Evolutionary conservation across 441 rosid genomes (phyloP), one percentile per base, ranked within the genome.

Genomic region (Aleurites moluccanus): DNA sequence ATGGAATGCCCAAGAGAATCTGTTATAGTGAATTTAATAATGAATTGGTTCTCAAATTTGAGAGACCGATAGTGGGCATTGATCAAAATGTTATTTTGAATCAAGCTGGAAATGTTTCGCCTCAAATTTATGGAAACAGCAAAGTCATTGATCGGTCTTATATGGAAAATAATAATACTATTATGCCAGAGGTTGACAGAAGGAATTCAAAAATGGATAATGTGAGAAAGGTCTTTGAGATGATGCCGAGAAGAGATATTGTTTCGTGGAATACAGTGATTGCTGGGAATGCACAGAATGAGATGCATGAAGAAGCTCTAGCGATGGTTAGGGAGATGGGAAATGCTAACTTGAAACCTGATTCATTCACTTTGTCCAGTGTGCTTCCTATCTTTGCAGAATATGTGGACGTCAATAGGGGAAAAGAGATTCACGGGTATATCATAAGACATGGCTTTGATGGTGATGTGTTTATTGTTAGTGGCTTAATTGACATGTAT

Each of bases 401-500:
- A 60, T 78, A 81, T 76, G 90, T 62, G 73, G 67, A 77, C 47
- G 72, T 72, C 59, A 59, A 53, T 10, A 78, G 82, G 70, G 98
- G 89, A 61, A 92, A 84, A 74, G 97, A 89, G 91, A 87, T 89
- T 80, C 98, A 92, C 73, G 94, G 91, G 55, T 92, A 90, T 80
- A 86, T 82, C 56, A 74, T 92, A 30, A 83, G 98, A 83, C 86
- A 85, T 45, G 81, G 88, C n/a, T 80, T 89, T 76, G 83, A 85
- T 73, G 53, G 47, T 52, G 79, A 81, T 65, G 66, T 77, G 55
- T 60, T 42, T 52, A 55, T 81, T 60, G 81, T 70, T 44, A 77
- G 81, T 56, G 49, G 79, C 71, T 88, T 91, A 82, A 84, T 93
- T 70, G 92, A 87, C 79, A 90, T 90, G 97, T 93, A 92, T 82